These are phyloP conservation scores for Phytopythium sindhum DNA, from an alignment of 352 stramenopile species.

Conservation along the genomic window DNA sequence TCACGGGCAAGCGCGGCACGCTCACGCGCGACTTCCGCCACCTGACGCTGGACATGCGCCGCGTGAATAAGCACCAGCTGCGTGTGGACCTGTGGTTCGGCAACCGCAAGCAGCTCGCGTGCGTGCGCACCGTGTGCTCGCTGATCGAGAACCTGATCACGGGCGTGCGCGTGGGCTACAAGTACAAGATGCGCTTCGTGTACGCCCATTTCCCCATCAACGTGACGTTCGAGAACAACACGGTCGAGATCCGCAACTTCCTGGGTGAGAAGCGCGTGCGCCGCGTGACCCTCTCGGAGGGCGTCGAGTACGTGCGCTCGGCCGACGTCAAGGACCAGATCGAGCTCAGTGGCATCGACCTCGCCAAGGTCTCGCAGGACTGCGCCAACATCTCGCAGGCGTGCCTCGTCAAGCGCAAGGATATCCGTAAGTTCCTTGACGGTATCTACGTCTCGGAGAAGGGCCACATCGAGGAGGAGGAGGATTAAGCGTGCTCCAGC, in stretches of 20 bases:
- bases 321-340: conserved; percentile 99
- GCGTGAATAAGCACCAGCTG: conserved; percentile 90
- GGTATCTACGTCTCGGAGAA: conserved; percentile 99
- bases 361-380: conserved; percentile 95
- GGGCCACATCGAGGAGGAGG: conserved; percentile 73
- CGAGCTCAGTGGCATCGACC: conserved; percentile 97
- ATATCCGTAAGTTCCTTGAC: conserved; percentile 99
- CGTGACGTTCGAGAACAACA: conserved; percentile 92
- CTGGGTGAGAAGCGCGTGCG: conserved; percentile 99
- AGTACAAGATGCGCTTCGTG: conserved; percentile 99
- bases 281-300: conserved; percentile 91
- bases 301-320: conserved; percentile 94
- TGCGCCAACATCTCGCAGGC: conserved; percentile 82
- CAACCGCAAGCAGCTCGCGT: conserved; percentile 98
- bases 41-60: conserved; percentile 94
- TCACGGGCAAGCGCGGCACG: conserved; percentile 94
- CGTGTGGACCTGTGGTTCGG: conserved; percentile 99
- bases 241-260: conserved; percentile 99
- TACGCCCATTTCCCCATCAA: conserved; percentile 99
- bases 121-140: conserved; percentile 97
- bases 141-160: conserved; percentile 99
- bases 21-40: conserved; percentile 97
- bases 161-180: conserved; percentile 96
- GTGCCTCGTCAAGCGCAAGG: conserved; percentile 83
- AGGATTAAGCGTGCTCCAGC: conserved; percentile 40